phyloP scores from a whole-genome alignment of 345 rosid genomes.

The Ricinus communis region DNA sequence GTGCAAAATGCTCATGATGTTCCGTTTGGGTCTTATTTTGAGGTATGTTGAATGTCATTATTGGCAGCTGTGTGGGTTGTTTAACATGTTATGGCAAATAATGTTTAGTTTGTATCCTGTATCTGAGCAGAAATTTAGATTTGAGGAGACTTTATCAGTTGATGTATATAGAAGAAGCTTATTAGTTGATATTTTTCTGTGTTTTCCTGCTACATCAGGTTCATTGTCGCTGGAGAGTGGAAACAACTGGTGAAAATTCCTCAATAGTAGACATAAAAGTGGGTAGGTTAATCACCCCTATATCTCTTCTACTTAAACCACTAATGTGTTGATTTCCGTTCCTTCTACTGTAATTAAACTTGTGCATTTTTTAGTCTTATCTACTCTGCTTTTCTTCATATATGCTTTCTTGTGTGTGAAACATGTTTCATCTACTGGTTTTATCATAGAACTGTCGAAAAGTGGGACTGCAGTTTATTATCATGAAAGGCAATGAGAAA shows the following conservation, averaged over 20 bases:
- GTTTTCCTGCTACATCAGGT: conserved; percentile 48
- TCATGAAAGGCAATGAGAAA: too few species aligned
- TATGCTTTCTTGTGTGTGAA: too few species aligned
- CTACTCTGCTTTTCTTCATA: neutral
- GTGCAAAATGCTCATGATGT: conserved; percentile 97
- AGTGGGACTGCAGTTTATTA: too few species aligned
- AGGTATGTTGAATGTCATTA: conserved; percentile 38
- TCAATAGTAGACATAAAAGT: conserved; percentile 68
- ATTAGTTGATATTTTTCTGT: neutral
- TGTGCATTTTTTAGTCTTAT: neutral
- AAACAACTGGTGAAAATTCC: conserved; percentile 58
- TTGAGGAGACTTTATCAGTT: neutral
- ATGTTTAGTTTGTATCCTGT: neutral
- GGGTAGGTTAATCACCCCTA: conserved; percentile 49
- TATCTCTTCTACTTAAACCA: too few species aligned
- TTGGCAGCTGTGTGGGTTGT: too few species aligned
- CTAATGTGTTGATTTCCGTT: too few species aligned
- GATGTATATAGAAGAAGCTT: neutral
- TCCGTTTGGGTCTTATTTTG: conserved; percentile 95
- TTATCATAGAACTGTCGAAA: too few species aligned
- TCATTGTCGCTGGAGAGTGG: conserved; percentile 81
- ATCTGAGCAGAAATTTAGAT: neutral
- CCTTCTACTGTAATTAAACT: too few species aligned
- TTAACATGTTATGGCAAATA: neutral
- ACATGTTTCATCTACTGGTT: too few species aligned